Evolutionary conservation across 345 rosid species (phyloP), one percentile per base, ranked within the genome.

Genomic region (Citrus maxima): DNA sequence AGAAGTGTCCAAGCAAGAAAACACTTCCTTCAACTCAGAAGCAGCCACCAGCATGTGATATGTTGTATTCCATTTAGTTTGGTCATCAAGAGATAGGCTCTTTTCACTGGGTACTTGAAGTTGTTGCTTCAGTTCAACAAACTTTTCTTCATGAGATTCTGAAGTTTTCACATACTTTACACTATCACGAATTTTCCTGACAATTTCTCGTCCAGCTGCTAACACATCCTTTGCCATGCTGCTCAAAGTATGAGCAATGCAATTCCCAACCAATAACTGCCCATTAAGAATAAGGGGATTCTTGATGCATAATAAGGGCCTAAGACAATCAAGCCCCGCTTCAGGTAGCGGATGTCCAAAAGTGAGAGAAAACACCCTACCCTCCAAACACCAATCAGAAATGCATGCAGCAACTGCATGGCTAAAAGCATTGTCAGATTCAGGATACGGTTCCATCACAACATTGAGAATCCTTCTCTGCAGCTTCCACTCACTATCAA

Each of bases 101-200:
- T 85, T 88, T 34, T 91, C 94, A 21, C 90, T 92, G 4, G 93
- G 97, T 59, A 93, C 96, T 80, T 92, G 97, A 81, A 95, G 97
- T 77, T 92, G 98, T 76, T 90, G 89, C 87, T 89, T 95, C 68
- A 95, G 93, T 85, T 91, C 97, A 65, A 92, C 69, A 83, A 95
- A 95, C 86, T 90, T 95, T 71, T 93, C 97, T 85, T 92, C 98
- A 0, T 88, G 93, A 16, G 93, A 91, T 68, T 95, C 93, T 18
- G 97, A 93, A 24, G 89, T 89, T 86, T 93, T 91, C 82, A 95
- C 97, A 19, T 91, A 88, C 82, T 93, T 95, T 10, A 93, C 97
- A 88, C 93, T 87, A 63, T 91, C 88, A 28, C 97, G 86, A 81
- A 95, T 88, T 82, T 87, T 95, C 89, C 88, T 87, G 78, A 91